Evolutionary conservation across 2,329 filamentous ascomycete species (phyloP).

Genomic region (Alternaria ethzedia): DNA sequence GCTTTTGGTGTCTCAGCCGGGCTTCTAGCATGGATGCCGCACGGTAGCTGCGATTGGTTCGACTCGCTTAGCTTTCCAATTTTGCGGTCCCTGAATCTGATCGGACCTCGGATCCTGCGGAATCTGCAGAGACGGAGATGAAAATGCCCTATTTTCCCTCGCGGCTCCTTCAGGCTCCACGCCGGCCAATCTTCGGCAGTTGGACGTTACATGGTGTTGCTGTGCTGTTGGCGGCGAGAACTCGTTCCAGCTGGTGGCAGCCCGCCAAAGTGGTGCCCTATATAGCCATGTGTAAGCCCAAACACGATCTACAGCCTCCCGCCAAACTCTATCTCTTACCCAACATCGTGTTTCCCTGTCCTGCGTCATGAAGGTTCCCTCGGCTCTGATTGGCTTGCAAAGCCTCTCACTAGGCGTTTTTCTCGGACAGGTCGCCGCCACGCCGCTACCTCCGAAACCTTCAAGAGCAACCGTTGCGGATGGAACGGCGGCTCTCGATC

Average conservation of each 20-base stretch:
- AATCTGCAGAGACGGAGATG: slow-evolving; percentile 16
- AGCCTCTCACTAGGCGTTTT: slow-evolving; percentile 11
- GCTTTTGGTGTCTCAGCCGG: neutral
- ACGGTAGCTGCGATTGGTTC: neutral
- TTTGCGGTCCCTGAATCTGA: slow-evolving; percentile 1
- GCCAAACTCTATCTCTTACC: slow-evolving; percentile 10
- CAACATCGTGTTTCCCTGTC: slow-evolving; percentile 2
- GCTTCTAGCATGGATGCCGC: neutral
- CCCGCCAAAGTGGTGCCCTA: slow-evolving; percentile 6
- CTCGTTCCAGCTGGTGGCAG: neutral
- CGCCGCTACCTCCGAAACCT: slow-evolving; percentile 11
- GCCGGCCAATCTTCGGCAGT: slow-evolving; percentile 13
- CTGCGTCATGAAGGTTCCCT: slow-evolving; percentile 15
- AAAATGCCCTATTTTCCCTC: neutral
- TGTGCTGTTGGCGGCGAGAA: slow-evolving; percentile 13
- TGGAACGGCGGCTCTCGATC: slow-evolving; percentile 17
- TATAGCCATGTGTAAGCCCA: slow-evolving; percentile 12
- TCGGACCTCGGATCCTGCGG: neutral
- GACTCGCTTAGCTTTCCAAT: slow-evolving; percentile 2
- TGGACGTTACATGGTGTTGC: neutral
- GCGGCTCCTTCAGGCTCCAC: slow-evolving; percentile 6
- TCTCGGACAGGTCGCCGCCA: slow-evolving; percentile 10
- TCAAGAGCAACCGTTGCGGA: slow-evolving; percentile 5
- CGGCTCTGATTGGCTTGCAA: slow-evolving; percentile 4
- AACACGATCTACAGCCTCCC: slow-evolving; percentile 8